Conservation (phyloP, 2,329 filamentous ascomycete species). For the Phialemoniopsis sp. region DNA sequence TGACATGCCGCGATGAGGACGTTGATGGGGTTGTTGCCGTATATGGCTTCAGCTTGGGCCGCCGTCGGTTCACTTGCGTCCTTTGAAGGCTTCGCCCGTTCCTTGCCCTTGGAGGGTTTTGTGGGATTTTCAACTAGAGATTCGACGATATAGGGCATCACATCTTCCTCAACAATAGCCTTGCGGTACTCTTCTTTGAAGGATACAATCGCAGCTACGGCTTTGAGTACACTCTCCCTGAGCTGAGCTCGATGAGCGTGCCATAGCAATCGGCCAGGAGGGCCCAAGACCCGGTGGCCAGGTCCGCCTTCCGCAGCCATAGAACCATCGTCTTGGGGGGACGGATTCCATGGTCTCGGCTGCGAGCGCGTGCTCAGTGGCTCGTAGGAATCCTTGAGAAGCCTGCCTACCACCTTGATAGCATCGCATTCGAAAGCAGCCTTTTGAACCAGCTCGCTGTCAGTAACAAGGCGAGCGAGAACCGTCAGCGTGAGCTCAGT, state of each 20-base stretch:
- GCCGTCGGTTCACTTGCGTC: constrained; percentile 23
- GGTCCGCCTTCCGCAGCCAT: constrained; percentile 23
- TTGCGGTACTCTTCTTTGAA: constrained; percentile 84
- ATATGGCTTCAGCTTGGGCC: constrained; percentile 35
- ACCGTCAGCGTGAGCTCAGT: constrained; percentile 71
- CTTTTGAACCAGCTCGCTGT: constrained; percentile 75
- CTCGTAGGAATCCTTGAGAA: constrained; percentile 48
- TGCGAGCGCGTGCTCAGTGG: constrained; percentile 27
- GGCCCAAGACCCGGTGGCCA: constrained; percentile 49
- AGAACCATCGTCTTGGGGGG: constrained; percentile 13
- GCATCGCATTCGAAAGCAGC: constrained; percentile 67
- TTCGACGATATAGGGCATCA: constrained; percentile 77
- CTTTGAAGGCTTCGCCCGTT: constrained; percentile 29
- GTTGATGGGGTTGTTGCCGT: constrained; percentile 68
- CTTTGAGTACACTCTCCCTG: constrained; percentile 72
- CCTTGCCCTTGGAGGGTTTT: constrained; percentile 40
- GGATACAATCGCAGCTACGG: constrained; percentile 75
- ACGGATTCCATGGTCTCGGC: constrained; percentile 30
- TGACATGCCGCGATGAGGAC: constrained; percentile 86
- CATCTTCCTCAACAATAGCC: constrained; percentile 75
- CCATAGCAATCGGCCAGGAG: constrained; percentile 53
- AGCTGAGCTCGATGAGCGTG: constrained; percentile 69
- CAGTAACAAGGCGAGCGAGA: constrained; percentile 73
- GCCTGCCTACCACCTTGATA: constrained; percentile 38
- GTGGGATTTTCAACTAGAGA: constrained; percentile 60